Base-by-base conservation (phyloP, 116 monocot species). In the Cymodocea nodosa region DNA sequence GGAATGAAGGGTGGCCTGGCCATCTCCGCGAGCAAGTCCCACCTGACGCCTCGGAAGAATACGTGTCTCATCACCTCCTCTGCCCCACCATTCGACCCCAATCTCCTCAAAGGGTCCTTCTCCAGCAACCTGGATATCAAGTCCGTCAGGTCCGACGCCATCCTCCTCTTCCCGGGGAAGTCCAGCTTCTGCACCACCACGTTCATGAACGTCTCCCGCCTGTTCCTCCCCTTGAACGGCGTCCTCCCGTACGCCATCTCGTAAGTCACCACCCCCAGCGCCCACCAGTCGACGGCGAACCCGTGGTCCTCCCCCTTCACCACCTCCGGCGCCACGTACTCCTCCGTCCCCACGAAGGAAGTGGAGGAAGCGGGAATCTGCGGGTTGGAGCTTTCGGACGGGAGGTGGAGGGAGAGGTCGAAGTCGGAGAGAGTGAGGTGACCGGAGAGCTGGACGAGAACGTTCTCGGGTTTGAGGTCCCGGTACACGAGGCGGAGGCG, bases 341-440 rank as follows among this genome's bases (percentile, higher is more conserved):
- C 94, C 77, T 94, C 89, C 50, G 94, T 94, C n/a, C 94, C 94
- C 8, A 94, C 94, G 69, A 94, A 94, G n/a, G 94, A 94, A 51
- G 5, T 44, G 39, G 39, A 39, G 39, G 39, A 39, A 44, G 44
- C 9, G 7, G 44, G 44, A 1, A 44, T 9, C 1, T 1, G 44
- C 9, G 44, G 22, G 22, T 20, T 56, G 56, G 56, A 14, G 53
- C 30, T 4, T 44, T 44, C 44, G 7, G 44, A 44, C 44, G 44
- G 44, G 12, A 44, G 44, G 7, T 44, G 44, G 44, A 44, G 64
- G 36, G 83, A 87, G 57, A 87, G 81, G 56, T 83, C 71, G 78
- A 81, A 75, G 68, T 87, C 87, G 62, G 83, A 59, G 71, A 87
- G 78, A 18, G 64, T 48, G 60, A 85, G 14, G 37, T 85, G 85